These are phyloP conservation scores for Dactylis glomerata DNA, from an alignment of 176 grass and related monocot genomes.

Conservation along the genomic window DNA sequence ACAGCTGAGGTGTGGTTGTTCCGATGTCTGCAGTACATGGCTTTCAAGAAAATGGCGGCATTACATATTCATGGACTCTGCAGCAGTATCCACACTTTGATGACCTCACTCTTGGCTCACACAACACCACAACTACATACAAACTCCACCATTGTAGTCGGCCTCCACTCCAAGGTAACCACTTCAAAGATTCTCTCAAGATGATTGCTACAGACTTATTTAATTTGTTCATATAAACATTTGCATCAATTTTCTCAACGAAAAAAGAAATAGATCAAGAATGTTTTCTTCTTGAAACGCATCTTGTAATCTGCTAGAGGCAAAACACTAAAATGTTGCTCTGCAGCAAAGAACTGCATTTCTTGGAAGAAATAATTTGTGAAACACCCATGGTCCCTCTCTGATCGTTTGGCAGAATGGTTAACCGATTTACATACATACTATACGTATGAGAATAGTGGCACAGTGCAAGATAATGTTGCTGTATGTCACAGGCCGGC, in stretches of 20 bases:
- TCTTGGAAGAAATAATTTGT: background rate
- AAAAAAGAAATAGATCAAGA: no score
- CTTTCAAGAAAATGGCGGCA: background rate
- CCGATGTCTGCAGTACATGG: conserved; percentile 7
- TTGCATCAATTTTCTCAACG: no score
- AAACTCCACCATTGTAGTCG: background rate
- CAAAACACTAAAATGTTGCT: background rate
- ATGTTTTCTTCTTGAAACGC: background rate
- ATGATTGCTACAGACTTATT: background rate
- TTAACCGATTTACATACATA: background rate
- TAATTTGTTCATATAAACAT: background rate
- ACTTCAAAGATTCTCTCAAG: background rate
- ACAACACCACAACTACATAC: background rate
- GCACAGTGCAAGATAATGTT: background rate
- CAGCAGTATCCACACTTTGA: background rate
- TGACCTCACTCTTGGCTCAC: conserved; percentile 35
- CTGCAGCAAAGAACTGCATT: background rate
- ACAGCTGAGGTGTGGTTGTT: conserved; percentile 31
- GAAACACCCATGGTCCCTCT: background rate
- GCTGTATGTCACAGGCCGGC: conserved; percentile 11
- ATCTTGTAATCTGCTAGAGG: background rate
- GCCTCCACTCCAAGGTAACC: background rate
- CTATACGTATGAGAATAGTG: background rate
- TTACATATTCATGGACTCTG: background rate
- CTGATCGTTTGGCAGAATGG: background rate